phyloP scores from a whole-genome alignment of 495 filamentous ascomycete genomes.

The Clohesyomyces aquaticus region DNA sequence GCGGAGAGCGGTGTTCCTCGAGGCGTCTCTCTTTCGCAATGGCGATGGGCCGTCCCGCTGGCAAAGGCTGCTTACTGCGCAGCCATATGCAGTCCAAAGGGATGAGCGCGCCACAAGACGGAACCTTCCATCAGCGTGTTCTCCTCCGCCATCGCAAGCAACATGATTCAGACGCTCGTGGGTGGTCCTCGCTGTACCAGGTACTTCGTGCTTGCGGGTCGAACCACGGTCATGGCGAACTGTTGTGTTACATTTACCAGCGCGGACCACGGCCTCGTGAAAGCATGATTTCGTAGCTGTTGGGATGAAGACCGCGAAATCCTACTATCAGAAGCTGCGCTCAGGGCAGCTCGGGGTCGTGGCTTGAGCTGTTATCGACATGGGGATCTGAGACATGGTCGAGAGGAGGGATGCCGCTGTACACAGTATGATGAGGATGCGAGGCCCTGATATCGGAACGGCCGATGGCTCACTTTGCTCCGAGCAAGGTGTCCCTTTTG shows the following conservation, averaged over 20 bases:
- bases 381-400: conserved; percentile 27
- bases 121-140: conserved; percentile 11
- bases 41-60: conserved; percentile 32
- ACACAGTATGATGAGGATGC: conserved; percentile 23
- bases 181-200: neutral
- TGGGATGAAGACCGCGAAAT: neutral
- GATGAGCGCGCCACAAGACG: conserved; percentile 24
- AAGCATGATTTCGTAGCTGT: conserved; percentile 11
- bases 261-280: conserved; percentile 12
- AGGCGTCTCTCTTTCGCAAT: conserved; percentile 7
- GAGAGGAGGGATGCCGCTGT: conserved; percentile 23
- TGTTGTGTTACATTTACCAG: conserved; percentile 5
- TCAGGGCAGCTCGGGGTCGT: conserved; percentile 24
- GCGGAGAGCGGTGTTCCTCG: neutral
- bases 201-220: conserved; percentile 8
- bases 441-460: conserved; percentile 23
- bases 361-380: conserved; percentile 22
- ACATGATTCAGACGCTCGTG: conserved; percentile 8
- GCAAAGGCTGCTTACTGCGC: conserved; percentile 33
- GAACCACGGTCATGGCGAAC: conserved; percentile 9
- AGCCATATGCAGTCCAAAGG: conserved; percentile 23
- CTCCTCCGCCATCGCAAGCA: conserved; percentile 11
- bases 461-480: conserved; percentile 13
- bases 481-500: conserved; percentile 15
- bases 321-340: conserved; percentile 22